These are phyloP conservation scores for Bidens hawaiensis DNA, from an alignment of 140 eudicot species.

Conservation along the genomic window DNA sequence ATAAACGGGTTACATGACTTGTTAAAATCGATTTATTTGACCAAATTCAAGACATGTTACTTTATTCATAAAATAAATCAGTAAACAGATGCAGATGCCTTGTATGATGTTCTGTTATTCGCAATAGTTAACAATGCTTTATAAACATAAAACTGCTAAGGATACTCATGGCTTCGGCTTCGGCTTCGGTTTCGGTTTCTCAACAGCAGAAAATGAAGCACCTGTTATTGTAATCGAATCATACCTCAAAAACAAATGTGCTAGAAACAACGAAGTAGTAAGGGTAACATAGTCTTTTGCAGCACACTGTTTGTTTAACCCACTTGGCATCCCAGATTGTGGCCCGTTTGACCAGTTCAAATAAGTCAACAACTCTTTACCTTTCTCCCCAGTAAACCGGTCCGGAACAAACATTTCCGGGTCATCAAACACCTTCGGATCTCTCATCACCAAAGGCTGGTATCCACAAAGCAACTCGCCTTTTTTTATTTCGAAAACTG, in stretches of 20 bases:
- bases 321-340: constrained; percentile 45
- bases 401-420: constrained; percentile 50
- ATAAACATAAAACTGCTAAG: background rate
- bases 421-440: constrained; percentile 53
- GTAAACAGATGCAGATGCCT: background rate
- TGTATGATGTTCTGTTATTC: background rate
- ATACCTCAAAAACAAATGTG: constrained; percentile 60
- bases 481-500: constrained; percentile 36
- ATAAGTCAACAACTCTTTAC: constrained; percentile 50
- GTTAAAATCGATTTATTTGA: no score
- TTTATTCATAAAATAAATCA: background rate
- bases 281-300: constrained; percentile 57
- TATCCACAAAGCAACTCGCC: constrained; percentile 20
- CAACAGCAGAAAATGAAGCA: constrained; percentile 35
- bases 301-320: constrained; percentile 68
- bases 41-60: no score
- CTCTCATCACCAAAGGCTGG: constrained; percentile 63
- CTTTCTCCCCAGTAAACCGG: constrained; percentile 47
- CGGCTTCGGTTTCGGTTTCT: constrained; percentile 19
- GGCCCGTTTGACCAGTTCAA: constrained; percentile 87
- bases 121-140: constrained; percentile 3
- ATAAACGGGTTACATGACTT: background rate
- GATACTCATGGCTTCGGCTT: no score
- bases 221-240: constrained; percentile 39
- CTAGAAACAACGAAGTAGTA: constrained; percentile 51